Conservation (phyloP, 768 basidiomycete genomes). For the Tulasnella sp. region DNA sequence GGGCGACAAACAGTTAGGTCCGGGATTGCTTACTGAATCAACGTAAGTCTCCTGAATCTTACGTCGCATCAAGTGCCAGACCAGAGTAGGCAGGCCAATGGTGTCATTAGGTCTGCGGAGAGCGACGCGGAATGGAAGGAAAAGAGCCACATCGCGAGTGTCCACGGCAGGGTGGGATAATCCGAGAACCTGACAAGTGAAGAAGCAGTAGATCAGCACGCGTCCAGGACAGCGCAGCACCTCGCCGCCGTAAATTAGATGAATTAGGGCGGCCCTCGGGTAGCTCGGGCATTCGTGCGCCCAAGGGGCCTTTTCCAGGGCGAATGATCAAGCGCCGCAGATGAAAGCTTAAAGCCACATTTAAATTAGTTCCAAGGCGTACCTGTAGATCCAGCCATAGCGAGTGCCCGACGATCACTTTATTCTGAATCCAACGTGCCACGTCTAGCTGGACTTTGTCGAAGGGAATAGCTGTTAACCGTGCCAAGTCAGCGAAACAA, state of each 20-base stretch:
- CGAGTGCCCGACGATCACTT: constrained; percentile 61
- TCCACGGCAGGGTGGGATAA: constrained; percentile 22
- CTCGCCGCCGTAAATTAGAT: not conserved
- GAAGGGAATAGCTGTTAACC: constrained; percentile 37
- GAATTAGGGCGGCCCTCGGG: not conserved
- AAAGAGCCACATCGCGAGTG: constrained; percentile 71
- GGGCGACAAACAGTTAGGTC: not conserved
- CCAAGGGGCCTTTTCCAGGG: too few species aligned
- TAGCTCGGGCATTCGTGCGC: not conserved
- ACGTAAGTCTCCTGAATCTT: constrained; percentile 59
- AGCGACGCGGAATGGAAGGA: constrained; percentile 67
- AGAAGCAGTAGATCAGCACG: not conserved
- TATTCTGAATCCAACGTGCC: constrained; percentile 52
- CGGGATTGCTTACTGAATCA: constrained; percentile 47
- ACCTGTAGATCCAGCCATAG: constrained; percentile 79
- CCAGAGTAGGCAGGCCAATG: constrained; percentile 63
- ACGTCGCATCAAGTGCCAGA: constrained; percentile 72
- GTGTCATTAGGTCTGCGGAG: constrained; percentile 48
- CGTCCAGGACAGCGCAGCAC: not conserved
- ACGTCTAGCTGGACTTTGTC: constrained; percentile 52
- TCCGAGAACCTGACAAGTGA: constrained; percentile 17
- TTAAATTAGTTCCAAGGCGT: too few species aligned
- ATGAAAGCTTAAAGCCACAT: not conserved
- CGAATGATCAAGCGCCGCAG: too few species aligned
- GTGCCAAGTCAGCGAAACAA: not conserved